Evolutionary conservation across 495 filamentous ascomycete species (phyloP), one percentile per base, ranked within the genome.

Genomic region (Evansstolkia leycettana): DNA sequence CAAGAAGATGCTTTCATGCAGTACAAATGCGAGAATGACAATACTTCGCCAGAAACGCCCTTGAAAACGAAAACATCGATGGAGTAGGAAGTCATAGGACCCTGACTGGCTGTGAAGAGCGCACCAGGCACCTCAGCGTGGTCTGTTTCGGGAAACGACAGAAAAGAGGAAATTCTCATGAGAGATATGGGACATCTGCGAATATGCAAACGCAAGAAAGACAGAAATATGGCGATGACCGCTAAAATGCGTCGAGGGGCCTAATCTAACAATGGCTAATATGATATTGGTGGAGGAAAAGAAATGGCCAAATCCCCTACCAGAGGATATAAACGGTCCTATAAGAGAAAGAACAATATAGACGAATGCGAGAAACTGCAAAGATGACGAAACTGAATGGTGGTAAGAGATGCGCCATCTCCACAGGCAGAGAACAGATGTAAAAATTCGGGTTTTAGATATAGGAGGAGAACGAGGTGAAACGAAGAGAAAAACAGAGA

Each of bases 211-310:
- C 49, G 46, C 41, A 11, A 34, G 18, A 35, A 43, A 34, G 43
- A 37, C 25, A 44, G n/a, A 45, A 50, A 54, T 3, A n/a, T 10
- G 30, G 17, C 17, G 13, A 16, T 18, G 42, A 43, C 39, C 58
- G 60, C 58, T 62, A 51, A 62, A 55, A 60, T 62, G 60, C 60
- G 58, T 53, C 46, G 42, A 34, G 47, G 42, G 43, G 40, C 50
- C 46, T 45, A 46, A 53, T 53, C 46, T 53, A 50, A 43, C 36
- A 43, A 40, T 31, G 34, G 42, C 31, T 43, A 41, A 44, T 32
- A 39, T 38, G 33, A 23, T 4, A 23, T 23, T 4, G 10, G 5
- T 6, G 11, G 13, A 36, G 33, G 7, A 24, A 27, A 14, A 13
- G 13, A 13, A n/a, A n/a, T n/a, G n/a, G n/a, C n/a, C n/a, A n/a